phyloP scores from a whole-genome alignment of 257 asterid species.

The Coffea canephora region DNA sequence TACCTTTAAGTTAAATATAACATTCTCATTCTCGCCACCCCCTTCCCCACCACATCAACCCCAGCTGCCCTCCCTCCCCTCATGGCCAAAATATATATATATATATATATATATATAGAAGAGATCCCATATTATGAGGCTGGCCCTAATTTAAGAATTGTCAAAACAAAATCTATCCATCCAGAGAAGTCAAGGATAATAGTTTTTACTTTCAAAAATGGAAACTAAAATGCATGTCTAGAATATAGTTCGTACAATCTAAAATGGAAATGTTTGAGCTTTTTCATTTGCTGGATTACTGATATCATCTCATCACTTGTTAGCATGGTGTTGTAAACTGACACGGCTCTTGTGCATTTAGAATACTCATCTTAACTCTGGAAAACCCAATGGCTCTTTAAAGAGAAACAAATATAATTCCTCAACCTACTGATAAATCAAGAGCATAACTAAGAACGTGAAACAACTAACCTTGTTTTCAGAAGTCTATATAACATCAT shows the following conservation, averaged over 20 bases:
- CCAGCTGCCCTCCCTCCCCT: too few species aligned
- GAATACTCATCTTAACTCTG: not conserved
- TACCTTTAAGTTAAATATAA: not conserved
- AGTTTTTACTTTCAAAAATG: not conserved
- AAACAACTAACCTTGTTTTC: constrained; percentile 64
- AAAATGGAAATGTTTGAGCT: not conserved
- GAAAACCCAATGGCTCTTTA: not conserved
- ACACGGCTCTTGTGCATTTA: not conserved
- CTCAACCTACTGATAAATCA: constrained; percentile 7
- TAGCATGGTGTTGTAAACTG: not conserved
- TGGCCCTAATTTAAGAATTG: not conserved
- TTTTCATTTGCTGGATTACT: not conserved
- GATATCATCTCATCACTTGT: not conserved
- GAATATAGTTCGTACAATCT: not conserved
- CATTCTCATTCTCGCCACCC: not conserved
- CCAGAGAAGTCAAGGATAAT: not conserved
- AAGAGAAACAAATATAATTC: constrained; percentile 6
- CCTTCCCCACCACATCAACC: not conserved
- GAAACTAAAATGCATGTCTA: not conserved
- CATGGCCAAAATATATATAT: too few species aligned
- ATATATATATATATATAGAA: too few species aligned
- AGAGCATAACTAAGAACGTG: constrained; percentile 26
- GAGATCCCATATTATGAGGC: not conserved
- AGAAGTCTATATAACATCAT: constrained; percentile 61
- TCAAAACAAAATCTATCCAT: not conserved